Evolutionary conservation across 139 green algal genomes (phyloP).

Genomic region (Astrephomene gubernaculifera): DNA sequence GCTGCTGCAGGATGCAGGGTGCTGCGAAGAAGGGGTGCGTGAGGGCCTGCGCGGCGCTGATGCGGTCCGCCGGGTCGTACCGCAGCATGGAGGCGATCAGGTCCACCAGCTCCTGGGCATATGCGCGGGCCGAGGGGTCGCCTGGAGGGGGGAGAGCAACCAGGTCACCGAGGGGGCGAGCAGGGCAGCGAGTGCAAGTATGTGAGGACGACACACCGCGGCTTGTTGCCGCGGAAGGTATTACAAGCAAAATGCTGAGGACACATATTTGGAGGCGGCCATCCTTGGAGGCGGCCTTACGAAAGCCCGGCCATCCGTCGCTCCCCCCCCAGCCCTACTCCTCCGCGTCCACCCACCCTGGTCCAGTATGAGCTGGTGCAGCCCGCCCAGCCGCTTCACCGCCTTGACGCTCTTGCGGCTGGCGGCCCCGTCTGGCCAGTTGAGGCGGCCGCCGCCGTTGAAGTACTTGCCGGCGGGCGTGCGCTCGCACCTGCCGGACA

Average conservation of each 20-base stretch:
- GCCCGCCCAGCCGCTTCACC: slow-evolving; percentile 66
- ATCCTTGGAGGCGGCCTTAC: too few relatives aligned
- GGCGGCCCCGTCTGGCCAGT: slow-evolving; percentile 82
- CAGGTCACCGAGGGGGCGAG: too few relatives aligned
- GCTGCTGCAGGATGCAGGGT: slow-evolving; percentile 6
- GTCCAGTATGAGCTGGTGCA: slow-evolving; percentile 39
- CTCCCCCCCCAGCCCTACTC: too few relatives aligned
- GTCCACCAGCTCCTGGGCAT: slow-evolving; percentile 63
- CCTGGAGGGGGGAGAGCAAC: not conserved
- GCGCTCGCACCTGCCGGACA: slow-evolving; percentile 51
- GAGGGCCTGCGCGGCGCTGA: slow-evolving; percentile 82
- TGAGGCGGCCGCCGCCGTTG: slow-evolving; percentile 54
- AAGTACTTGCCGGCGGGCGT: slow-evolving; percentile 61
- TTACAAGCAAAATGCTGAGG: too few relatives aligned
- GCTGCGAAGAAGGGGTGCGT: slow-evolving; percentile 86
- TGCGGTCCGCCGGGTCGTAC: slow-evolving; percentile 80
- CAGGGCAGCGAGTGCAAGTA: not conserved
- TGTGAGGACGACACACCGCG: not conserved
- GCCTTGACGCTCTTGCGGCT: slow-evolving; percentile 82
- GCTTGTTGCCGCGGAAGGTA: too few relatives aligned
- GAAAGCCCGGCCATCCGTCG: too few relatives aligned
- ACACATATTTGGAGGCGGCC: too few relatives aligned
- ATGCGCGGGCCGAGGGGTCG: slow-evolving; percentile 18
- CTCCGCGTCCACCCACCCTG: slow-evolving; percentile 34
- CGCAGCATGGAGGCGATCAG: slow-evolving; percentile 84